Base-by-base conservation (phyloP, 768 basidiomycete genomes). In the Aureoboletus auriporus region DNA sequence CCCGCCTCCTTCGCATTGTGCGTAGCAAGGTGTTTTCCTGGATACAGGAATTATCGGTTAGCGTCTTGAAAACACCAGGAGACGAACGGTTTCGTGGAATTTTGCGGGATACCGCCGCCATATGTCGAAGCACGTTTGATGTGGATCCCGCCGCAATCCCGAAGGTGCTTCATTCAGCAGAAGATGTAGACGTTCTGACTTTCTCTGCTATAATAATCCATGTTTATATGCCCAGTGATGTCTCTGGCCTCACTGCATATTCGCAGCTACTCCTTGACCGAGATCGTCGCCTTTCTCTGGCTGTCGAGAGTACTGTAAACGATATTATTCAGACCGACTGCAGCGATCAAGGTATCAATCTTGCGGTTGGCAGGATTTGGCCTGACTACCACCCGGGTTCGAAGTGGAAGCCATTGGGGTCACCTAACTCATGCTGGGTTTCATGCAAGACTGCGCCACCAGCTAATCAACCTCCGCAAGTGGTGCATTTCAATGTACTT, bases 401-500 rank as follows among this genome's bases (percentile, higher is more conserved):
- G 31, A 42, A 30, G 6, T 72, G 70, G 71, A 27, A 13, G 0
- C 40, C 26, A 12, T 23, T 60, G 16, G 39, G 26, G 5, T 2
- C 10, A 16, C 61, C 67, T 2, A 59, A 57, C 36, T 51, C 60
- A 6, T 62, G 61, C 14, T 71, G 71, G 69, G 6, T 70, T 11
- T 46, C 33, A 7, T 64, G 58, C 13, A 42, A 17, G 13, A 67
- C 72, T 0, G 40, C 46, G 6, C 8, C 44, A 1, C 39, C 42
- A 49, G 39, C 14, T 49, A 56, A 29, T 6, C 44, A 45, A 46
- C 7, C 28, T 27, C 50, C 55, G 20, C 69, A 70, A 39, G 42
- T 16, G n/a, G 61, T 78, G 6, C 64, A 69, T 40, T 59, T 74
- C 16, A 70, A 80, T 46, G 29, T 78, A 1, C 50, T 77, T 3